phyloP scores from a whole-genome alignment of 805 yeast species.

The Yarrowia yakushimensis region DNA sequence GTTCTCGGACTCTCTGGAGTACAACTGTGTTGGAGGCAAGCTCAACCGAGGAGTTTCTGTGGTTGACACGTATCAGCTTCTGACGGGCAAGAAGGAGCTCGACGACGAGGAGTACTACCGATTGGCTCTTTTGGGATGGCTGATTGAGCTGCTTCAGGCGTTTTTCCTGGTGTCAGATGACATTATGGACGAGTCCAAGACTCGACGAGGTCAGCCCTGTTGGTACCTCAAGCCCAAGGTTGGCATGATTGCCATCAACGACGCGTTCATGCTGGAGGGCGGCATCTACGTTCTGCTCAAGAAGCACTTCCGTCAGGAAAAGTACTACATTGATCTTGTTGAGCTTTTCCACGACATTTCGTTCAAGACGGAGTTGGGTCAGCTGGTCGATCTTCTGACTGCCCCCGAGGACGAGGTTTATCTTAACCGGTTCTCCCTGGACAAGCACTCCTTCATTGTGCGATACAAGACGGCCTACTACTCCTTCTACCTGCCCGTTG shows the following conservation, averaged over 20 bases:
- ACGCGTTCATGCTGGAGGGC: slow-evolving; percentile 94
- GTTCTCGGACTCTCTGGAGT: slow-evolving; percentile 65
- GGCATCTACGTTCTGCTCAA: slow-evolving; percentile 86
- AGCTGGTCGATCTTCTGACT: slow-evolving; percentile 88
- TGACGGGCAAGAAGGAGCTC: slow-evolving; percentile 66
- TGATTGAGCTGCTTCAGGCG: slow-evolving; percentile 72
- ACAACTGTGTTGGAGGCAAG: slow-evolving; percentile 96
- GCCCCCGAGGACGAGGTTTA: slow-evolving; percentile 97
- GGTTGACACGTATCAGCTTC: slow-evolving; percentile 81
- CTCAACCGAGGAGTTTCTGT: slow-evolving; percentile 95
- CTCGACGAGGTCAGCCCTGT: slow-evolving; percentile 98
- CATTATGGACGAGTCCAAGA: slow-evolving; percentile 94
- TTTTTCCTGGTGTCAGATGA: slow-evolving; percentile 97
- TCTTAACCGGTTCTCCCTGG: slow-evolving; percentile 76
- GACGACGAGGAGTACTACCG: slow-evolving; percentile 67
- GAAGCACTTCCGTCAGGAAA: slow-evolving; percentile 77
- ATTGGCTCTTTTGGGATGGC: slow-evolving; percentile 91
- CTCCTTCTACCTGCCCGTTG: slow-evolving; percentile 96
- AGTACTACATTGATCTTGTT: slow-evolving; percentile 81
- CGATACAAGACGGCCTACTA: slow-evolving; percentile 96
- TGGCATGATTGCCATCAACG: slow-evolving; percentile 93
- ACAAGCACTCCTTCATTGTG: slow-evolving; percentile 91
- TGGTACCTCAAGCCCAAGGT: slow-evolving; percentile 84
- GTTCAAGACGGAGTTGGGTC: slow-evolving; percentile 97
- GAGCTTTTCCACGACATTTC: slow-evolving; percentile 97